Conservation (phyloP, 2,329 filamentous ascomycete genomes). For the Zopfia rhizophila region DNA sequence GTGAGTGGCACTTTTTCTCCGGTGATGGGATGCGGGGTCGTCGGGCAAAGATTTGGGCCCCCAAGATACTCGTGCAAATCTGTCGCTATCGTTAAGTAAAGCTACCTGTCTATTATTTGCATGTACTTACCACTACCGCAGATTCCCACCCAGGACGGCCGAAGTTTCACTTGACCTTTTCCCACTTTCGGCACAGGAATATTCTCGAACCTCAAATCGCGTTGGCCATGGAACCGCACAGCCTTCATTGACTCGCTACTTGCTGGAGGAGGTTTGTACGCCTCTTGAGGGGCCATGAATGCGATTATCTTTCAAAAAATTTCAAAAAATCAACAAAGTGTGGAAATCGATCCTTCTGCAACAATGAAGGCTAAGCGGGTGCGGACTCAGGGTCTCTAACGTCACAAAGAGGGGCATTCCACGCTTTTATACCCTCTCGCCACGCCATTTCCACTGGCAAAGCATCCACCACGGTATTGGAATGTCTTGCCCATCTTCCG, state of each 20-base stretch:
- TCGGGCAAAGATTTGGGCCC: conserved; percentile 61
- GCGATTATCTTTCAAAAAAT: conserved; percentile 1
- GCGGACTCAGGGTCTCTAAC: too few species aligned
- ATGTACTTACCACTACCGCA: conserved; percentile 50
- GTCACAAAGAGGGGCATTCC: background rate
- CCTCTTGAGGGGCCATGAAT: conserved; percentile 16
- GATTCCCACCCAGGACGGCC: conserved; percentile 55
- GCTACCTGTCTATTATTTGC: background rate
- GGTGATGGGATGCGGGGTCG: conserved; percentile 65
- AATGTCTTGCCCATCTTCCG: background rate
- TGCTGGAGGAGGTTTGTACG: conserved; percentile 26
- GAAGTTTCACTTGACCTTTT: conserved; percentile 56
- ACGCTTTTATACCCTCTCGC: background rate
- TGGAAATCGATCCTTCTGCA: too few species aligned
- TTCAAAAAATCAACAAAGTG: too few species aligned
- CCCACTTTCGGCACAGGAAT: conserved; percentile 53
- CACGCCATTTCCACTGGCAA: background rate
- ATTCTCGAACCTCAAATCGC: conserved; percentile 56
- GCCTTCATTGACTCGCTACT: conserved; percentile 54
- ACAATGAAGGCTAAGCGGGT: too few species aligned
- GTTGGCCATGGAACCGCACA: conserved; percentile 58
- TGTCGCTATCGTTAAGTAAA: conserved; percentile 18
- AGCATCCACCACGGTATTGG: conserved; percentile 2
- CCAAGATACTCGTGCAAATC: conserved; percentile 62
- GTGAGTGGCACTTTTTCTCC: conserved; percentile 63